Evolutionary conservation across 768 basidiomycete species (phyloP).

Genomic region (Mycena filopes): DNA sequence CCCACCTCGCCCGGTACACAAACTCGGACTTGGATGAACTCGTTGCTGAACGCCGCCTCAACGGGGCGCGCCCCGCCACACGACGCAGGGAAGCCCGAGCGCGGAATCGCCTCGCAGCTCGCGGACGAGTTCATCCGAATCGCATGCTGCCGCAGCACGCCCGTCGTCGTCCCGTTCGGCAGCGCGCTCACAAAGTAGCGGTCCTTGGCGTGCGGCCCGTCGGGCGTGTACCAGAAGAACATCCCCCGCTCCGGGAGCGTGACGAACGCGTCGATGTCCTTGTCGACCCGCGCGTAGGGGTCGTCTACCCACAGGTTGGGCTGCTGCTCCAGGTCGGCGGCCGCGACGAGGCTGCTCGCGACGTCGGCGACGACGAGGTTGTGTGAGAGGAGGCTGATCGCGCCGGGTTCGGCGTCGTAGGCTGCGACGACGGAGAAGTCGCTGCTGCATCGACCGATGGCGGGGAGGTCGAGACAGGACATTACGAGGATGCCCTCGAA

Average conservation of each 20-base stretch:
- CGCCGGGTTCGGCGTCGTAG: constrained; percentile 4
- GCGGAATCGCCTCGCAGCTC: neutral
- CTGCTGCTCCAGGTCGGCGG: neutral
- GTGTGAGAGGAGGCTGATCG: neutral
- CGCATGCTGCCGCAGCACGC: constrained; percentile 11
- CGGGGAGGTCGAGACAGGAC: constrained; percentile 6
- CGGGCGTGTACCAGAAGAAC: neutral
- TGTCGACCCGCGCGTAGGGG: neutral
- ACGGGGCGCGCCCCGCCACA: neutral
- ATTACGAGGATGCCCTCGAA: neutral
- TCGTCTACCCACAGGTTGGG: constrained; percentile 8
- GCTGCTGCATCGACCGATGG: neutral
- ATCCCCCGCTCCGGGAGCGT: neutral
- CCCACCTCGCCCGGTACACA: constrained; percentile 4
- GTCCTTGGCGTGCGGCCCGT: neutral
- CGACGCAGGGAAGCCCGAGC: neutral
- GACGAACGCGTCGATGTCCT: neutral
- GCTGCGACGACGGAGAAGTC: neutral
- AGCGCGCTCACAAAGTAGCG: neutral
- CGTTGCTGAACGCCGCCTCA: constrained; percentile 3
- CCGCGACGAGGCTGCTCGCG: neutral
- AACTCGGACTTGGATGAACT: neutral
- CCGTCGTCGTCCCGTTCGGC: constrained; percentile 6
- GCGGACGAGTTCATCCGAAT: constrained; percentile 6
- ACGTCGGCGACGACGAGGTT: neutral